Evolutionary conservation across 2,329 filamentous ascomycete genomes (phyloP), one percentile per base, ranked within the genome.

Genomic region (Fusarium pseudonygamai): DNA sequence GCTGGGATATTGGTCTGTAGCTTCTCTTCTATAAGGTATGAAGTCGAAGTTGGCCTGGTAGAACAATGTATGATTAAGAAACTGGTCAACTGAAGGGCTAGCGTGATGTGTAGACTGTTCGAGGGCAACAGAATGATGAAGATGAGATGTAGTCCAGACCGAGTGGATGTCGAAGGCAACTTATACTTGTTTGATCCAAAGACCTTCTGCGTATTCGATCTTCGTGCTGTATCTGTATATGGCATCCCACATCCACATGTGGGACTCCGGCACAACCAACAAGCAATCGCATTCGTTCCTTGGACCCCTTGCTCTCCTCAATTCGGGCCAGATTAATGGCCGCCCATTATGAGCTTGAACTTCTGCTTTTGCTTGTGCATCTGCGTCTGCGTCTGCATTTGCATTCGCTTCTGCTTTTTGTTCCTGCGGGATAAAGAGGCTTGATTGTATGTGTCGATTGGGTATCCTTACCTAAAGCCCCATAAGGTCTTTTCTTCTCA

Each of bases 391-490:
- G 52, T 69, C 34, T 59, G 63, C 62, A 64, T 50, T 40, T 66
- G 59, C 58, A 30, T 67, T 30, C 49, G 39, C 43, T 72, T 62
- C 66, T 73, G 43, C 36, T 57, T 57, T 65, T 71, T 73, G 70
- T 71, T 73, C 73, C 77, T 82, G 80, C 80, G 78, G 80, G 79
- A 80, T 78, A 80, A 79, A 81, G 79, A 78, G 76, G 77, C 77
- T 79, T 78, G 71, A 63, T 67, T 71, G 71, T 75, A 78, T 80
- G 77, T 78, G 75, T 81, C 78, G 77, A 82, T 83, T 82, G 81
- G 81, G 81, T 82, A 83, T 79, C 80, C 79, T 71, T 82, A 82
- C 80, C 77, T 81, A 68, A 76, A 76, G 79, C 77, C 79, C 80
- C 80, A 82, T 82, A 78, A 69, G 68, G 73, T 66, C 65, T 72